These are phyloP conservation scores for Lyophyllum atratum DNA, from an alignment of 768 basidiomycete species.

Conservation along the genomic window DNA sequence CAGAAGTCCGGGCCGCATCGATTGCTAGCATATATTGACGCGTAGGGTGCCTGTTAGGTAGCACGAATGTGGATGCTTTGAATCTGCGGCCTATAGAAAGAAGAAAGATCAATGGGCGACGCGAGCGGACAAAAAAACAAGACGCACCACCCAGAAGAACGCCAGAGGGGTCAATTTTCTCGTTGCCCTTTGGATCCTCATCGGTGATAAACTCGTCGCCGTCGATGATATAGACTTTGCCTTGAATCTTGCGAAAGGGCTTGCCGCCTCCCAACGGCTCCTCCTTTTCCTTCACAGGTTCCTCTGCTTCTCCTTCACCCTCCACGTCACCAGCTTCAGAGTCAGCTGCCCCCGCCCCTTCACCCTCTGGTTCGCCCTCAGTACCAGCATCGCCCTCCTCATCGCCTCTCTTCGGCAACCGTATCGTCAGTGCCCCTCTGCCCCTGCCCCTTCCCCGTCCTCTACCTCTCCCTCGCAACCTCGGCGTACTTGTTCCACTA, in stretches of 20 bases:
- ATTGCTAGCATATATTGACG: conserved; percentile 95
- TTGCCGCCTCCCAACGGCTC: conserved; percentile 57
- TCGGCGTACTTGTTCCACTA: conserved; percentile 28
- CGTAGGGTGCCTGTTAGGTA: conserved; percentile 82
- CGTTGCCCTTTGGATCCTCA: conserved; percentile 84
- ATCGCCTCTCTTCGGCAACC: conserved; percentile 29
- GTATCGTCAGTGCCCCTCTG: conserved; percentile 28
- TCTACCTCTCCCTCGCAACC: conserved; percentile 40
- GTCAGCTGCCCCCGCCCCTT: conserved; percentile 35
- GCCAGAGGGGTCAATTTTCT: conserved; percentile 88
- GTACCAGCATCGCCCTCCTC: conserved; percentile 31
- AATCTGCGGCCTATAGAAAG: conserved; percentile 70
- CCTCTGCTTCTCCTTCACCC: conserved; percentile 31
- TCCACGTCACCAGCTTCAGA: conserved; percentile 36
- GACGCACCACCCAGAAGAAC: conserved; percentile 79
- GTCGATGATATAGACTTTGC: conserved; percentile 74
- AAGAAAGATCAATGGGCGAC: conserved; percentile 7
- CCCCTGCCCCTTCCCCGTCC: conserved; percentile 33
- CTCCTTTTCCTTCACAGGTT: conserved; percentile 41
- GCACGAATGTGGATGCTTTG: conserved; percentile 87
- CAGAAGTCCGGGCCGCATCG: conserved; percentile 94
- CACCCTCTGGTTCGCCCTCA: conserved; percentile 40
- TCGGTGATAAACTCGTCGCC: conserved; percentile 88
- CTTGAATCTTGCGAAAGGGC: conserved; percentile 74
- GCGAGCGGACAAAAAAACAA: conserved; percentile 5